phyloP scores from a whole-genome alignment of 805 yeast species.

The Candida montana region DNA sequence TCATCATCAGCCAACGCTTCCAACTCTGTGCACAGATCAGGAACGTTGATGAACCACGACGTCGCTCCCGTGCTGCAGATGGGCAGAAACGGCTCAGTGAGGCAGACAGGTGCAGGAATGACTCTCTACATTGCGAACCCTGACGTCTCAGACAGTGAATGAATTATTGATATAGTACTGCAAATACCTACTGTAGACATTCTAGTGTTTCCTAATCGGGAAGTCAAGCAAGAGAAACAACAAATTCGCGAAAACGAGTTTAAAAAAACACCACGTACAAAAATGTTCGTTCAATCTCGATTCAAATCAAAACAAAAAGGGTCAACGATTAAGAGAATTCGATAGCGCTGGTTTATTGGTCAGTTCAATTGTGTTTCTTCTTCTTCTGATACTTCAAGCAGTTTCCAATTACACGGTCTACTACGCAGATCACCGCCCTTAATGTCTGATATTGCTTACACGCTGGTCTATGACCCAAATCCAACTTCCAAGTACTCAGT shows the following conservation, averaged over 20 bases:
- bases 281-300: background rate
- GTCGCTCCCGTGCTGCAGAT: slow-evolving; percentile 19
- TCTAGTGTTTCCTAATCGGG: background rate
- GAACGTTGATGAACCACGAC: slow-evolving; percentile 20
- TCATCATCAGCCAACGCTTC: background rate
- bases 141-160: slow-evolving; percentile 38
- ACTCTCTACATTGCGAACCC: slow-evolving; percentile 56
- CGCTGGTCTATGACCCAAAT: slow-evolving; percentile 74
- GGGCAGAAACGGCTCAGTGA: slow-evolving; percentile 31
- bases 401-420: no score
- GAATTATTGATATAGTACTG: background rate
- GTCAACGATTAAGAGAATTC: no score
- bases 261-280: background rate
- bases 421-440: no score
- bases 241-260: background rate
- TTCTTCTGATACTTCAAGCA: no score
- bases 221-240: background rate
- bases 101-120: slow-evolving; percentile 32
- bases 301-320: background rate
- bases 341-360: no score
- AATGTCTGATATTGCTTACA: slow-evolving; percentile 51
- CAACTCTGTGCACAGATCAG: slow-evolving; percentile 13
- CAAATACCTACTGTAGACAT: no score
- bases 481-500: slow-evolving; percentile 54
- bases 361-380: no score